These are phyloP conservation scores for Onygenales sp. DNA, from an alignment of 2,329 filamentous ascomycete genomes.

Conservation along the genomic window DNA sequence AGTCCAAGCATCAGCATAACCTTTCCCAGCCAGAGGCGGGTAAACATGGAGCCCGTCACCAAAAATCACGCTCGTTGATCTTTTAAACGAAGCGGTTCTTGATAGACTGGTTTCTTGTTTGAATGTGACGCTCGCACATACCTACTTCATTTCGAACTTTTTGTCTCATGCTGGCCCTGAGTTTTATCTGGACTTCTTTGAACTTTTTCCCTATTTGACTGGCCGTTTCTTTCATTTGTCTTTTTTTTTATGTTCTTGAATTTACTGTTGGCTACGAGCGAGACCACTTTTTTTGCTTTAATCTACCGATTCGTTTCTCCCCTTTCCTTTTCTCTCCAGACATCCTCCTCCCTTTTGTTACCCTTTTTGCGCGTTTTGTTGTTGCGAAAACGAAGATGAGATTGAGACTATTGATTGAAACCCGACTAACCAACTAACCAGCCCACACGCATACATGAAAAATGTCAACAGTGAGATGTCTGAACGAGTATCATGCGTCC, in stretches of 20 bases:
- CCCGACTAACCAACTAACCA: too few species aligned
- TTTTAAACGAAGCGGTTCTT: constrained; percentile 18
- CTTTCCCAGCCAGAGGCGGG: constrained; percentile 30
- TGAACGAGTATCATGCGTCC: background rate
- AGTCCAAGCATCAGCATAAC: constrained; percentile 31
- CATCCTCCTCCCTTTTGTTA: constrained; percentile 3
- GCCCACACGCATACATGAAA: background rate
- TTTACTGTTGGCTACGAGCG: constrained; percentile 2
- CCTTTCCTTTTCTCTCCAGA: constrained; percentile 5
- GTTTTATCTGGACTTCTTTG: constrained; percentile 1
- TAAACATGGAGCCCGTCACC: constrained; percentile 23
- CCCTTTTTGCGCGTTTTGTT: background rate
- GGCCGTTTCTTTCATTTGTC: constrained; percentile 9
- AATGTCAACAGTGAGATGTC: background rate
- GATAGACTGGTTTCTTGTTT: too few species aligned
- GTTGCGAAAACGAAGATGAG: constrained; percentile 8
- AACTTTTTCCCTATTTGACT: constrained; percentile 8
- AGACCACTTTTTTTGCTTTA: constrained; percentile 1
- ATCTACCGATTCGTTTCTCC: background rate
- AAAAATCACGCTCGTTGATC: constrained; percentile 34
- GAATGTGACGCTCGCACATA: background rate
- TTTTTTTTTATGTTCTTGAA: constrained; percentile 7
- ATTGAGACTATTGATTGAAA: background rate
- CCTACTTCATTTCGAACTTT: background rate
- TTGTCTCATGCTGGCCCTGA: constrained; percentile 4